Evolutionary conservation across 495 filamentous ascomycete genomes (phyloP).

Genomic region (Aspergillus avenaceus): DNA sequence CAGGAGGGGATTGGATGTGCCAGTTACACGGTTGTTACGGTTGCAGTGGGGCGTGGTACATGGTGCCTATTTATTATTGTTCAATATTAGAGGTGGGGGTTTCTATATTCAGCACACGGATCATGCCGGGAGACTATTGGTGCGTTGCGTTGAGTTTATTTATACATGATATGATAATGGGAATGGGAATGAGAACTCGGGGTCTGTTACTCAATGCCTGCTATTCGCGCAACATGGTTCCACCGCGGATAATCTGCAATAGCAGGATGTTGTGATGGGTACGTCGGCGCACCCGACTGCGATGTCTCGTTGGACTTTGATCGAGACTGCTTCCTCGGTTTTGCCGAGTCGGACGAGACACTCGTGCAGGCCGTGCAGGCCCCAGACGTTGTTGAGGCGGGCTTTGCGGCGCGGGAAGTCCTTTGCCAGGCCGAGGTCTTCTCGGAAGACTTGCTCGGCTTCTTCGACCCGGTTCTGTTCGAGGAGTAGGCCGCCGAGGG

Average conservation of each 20-base stretch:
- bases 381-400: constrained; percentile 67
- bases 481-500: constrained; percentile 40
- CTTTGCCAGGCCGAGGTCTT: constrained; percentile 57
- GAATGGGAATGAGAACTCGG: too few species aligned
- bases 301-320: constrained; percentile 45
- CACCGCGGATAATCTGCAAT: constrained; percentile 43
- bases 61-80: too few species aligned
- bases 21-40: too few species aligned
- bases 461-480: constrained; percentile 57
- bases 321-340: constrained; percentile 41
- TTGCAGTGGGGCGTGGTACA: too few species aligned
- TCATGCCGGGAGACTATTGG: too few species aligned
- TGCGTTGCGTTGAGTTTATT: too few species aligned
- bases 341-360: constrained; percentile 51
- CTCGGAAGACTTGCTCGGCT: constrained; percentile 51
- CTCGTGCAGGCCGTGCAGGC: constrained; percentile 62
- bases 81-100: too few species aligned
- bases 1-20: too few species aligned
- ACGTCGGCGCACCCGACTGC: constrained; percentile 56
- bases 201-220: not conserved
- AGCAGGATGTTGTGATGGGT: constrained; percentile 56
- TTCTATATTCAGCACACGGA: too few species aligned
- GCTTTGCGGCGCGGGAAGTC: constrained; percentile 53
- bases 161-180: too few species aligned
- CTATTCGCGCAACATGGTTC: not conserved